Evolutionary conservation across 176 grass and related monocot species (phyloP).

Genomic region (Zea luxurians): DNA sequence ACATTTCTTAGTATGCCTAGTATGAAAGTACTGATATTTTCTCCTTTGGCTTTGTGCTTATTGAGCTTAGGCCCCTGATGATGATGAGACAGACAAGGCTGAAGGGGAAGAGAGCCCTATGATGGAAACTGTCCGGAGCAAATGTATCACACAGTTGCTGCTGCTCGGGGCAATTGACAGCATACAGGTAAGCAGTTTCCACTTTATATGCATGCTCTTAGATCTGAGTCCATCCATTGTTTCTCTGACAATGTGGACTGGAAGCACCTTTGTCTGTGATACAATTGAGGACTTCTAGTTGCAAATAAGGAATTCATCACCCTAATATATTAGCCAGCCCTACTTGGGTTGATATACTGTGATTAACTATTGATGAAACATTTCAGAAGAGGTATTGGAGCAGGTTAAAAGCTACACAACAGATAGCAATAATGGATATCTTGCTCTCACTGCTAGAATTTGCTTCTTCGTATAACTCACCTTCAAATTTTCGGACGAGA

Average conservation of each 20-base stretch:
- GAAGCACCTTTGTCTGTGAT: background rate
- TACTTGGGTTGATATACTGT: conserved; percentile 35
- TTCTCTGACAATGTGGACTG: background rate
- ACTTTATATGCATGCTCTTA: conserved; percentile 3
- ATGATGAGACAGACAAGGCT: conserved; percentile 53
- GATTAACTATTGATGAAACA: conserved; percentile 38
- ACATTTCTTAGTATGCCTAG: conserved; percentile 5
- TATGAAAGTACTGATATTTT: conserved; percentile 24
- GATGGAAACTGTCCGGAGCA: conserved; percentile 95
- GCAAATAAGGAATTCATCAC: background rate
- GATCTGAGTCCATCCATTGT: conserved; percentile 9
- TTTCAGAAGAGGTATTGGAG: conserved; percentile 91
- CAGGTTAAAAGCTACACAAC: conserved; percentile 66
- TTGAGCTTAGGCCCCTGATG: conserved; percentile 49
- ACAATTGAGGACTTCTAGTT: background rate
- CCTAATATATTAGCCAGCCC: conserved; percentile 6
- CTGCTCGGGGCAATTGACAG: conserved; percentile 85
- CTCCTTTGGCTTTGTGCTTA: conserved; percentile 36
- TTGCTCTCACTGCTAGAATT: conserved; percentile 93
- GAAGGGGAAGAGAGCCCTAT: conserved; percentile 77
- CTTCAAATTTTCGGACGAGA: conserved; percentile 86
- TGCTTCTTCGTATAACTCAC: conserved; percentile 94
- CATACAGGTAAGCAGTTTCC: conserved; percentile 75
- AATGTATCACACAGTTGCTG: conserved; percentile 93
- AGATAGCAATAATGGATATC: conserved; percentile 89